phyloP scores from a whole-genome alignment of 192 early-diverging fungal species.

The Coemansia sp. region DNA sequence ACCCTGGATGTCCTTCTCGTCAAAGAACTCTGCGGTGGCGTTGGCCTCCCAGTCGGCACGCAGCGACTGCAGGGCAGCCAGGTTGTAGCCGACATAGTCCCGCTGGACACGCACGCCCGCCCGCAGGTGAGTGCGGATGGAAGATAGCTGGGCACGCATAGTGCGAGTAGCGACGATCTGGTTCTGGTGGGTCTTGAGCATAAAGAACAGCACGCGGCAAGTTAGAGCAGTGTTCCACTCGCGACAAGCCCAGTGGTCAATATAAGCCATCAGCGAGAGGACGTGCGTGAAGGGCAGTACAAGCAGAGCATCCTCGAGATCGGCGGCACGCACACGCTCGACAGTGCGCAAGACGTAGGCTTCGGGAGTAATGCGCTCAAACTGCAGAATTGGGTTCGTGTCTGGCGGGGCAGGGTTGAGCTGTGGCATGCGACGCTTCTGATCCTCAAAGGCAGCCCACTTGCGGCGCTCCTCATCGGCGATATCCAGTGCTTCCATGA shows the following conservation, averaged over 20 bases:
- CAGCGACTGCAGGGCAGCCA: conserved; percentile 80
- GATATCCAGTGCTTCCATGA: conserved; percentile 91
- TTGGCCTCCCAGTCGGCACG: conserved; percentile 77
- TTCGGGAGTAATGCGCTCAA: conserved; percentile 70
- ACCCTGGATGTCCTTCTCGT: conserved; percentile 63
- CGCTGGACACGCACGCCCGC: conserved; percentile 70
- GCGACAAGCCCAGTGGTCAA: conserved; percentile 84
- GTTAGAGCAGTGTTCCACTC: conserved; percentile 78
- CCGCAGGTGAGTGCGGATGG: conserved; percentile 70
- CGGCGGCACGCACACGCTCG: conserved; percentile 78
- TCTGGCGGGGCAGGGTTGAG: conserved; percentile 56
- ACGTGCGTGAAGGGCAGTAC: conserved; percentile 87
- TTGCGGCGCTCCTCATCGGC: conserved; percentile 81
- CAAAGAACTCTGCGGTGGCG: conserved; percentile 75
- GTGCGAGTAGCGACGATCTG: conserved; percentile 84
- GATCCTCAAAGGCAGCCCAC: conserved; percentile 67
- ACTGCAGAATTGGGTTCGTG: conserved; percentile 68
- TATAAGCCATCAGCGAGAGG: conserved; percentile 72
- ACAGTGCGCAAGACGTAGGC: conserved; percentile 80
- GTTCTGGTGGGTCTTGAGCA: conserved; percentile 87
- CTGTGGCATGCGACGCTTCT: conserved; percentile 41
- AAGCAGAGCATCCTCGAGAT: conserved; percentile 89
- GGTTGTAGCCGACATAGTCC: conserved; percentile 87
- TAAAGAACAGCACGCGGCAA: conserved; percentile 83
- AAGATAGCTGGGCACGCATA: conserved; percentile 76